Base-by-base conservation (phyloP, 108 stramenopile genomes). In the Skeletonema potamos region DNA sequence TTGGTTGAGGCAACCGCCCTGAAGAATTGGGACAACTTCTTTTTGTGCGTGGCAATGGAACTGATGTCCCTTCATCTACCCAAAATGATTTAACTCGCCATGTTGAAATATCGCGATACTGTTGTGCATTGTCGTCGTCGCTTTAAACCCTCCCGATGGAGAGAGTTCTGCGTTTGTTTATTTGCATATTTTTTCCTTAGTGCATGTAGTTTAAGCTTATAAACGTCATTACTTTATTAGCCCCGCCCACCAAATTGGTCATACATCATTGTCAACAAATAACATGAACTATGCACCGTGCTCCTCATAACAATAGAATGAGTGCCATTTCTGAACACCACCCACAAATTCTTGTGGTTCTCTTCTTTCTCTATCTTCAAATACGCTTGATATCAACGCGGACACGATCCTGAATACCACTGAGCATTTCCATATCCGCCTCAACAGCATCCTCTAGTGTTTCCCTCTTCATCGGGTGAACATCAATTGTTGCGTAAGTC, bases 401-500 rank as follows among this genome's bases (percentile, higher is more conserved):
- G 32, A 89, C 76, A 11, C 95, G 89, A 70, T 89, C 83, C 9
- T 64, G 70, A 2, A 90, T 70, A 10, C 51, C 60, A 66, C 88
- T 82, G 18, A 46, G 54, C 62, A 90, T 24, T 54, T 81, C 63
- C 13, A 66, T 74, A 36, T 81, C 84, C 29, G 75, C 77, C 59
- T 61, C 83, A 17, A 66, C 75, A 18, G 62, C 70, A 32, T 73
- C 59, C 51, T 92, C 90, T 57, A 90, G 39, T 11, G 15, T 73
- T 20, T 60, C 66, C 37, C 55, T 68, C 57, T 85, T 66, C 58
- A 92, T 72, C 8, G 95, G 95, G 69, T 92, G 86, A 58, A 98
- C 84, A 33, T 86, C 82, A 57, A 98, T 82, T 29, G 82, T 73
- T 13, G 94, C 95, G 82, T 92, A 98, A 3, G 92, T 95, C n/a